Evolutionary conservation across 345 rosid species (phyloP).

Genomic region (Firmiana major): DNA sequence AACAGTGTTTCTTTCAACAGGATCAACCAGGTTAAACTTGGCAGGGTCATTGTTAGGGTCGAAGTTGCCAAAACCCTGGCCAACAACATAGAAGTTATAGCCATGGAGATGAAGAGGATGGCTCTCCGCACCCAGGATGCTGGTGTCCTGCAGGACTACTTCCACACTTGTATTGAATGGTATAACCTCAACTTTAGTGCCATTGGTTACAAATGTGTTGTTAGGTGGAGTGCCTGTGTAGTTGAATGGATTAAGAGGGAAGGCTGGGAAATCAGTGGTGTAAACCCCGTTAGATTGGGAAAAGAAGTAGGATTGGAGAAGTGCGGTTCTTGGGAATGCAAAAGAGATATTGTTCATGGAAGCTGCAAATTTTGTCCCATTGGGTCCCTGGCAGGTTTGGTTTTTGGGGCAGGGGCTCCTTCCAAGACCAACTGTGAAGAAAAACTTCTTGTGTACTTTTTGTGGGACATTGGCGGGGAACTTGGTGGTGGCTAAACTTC

Average conservation of each 20-base stretch:
- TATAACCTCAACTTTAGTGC: conserved; percentile 53
- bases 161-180: conserved; percentile 65
- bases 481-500: conserved; percentile 44
- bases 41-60: conserved; percentile 48
- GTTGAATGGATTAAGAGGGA: conserved; percentile 51
- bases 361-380: conserved; percentile 60
- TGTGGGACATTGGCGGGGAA: conserved; percentile 65
- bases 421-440: conserved; percentile 68
- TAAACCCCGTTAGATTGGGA: conserved; percentile 45
- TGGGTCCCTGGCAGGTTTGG: conserved; percentile 74
- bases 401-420: conserved; percentile 55
- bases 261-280: conserved; percentile 51
- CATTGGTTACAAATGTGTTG: conserved; percentile 47
- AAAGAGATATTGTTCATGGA: conserved; percentile 65
- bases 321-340: conserved; percentile 44
- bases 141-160: conserved; percentile 73
- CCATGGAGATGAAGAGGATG: conserved; percentile 89
- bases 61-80: conserved; percentile 77
- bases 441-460: conserved; percentile 37
- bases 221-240: conserved; percentile 76
- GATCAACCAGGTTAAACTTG: conserved; percentile 64
- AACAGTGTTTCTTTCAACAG: conserved; percentile 65
- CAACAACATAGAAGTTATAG: conserved; percentile 62
- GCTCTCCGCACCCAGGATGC: conserved; percentile 63
- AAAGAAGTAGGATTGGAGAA: conserved; percentile 53